Evolutionary conservation across 208 protist genomes (phyloP).

Genomic region (Leishmania aethiopica): DNA sequence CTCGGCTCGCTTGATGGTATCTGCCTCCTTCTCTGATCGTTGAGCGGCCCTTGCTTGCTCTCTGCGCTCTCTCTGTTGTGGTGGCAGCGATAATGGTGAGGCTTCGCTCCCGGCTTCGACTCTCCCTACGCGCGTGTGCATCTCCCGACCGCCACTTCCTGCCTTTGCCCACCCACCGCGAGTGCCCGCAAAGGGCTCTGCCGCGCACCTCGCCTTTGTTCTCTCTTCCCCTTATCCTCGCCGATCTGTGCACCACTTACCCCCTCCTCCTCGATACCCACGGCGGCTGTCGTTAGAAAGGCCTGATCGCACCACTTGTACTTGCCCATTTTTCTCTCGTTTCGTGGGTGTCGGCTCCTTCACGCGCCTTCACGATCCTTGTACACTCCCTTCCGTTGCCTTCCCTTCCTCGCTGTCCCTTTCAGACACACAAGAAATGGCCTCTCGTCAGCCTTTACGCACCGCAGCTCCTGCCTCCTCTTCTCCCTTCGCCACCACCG

Average conservation of each 20-base stretch:
- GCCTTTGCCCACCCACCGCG: not conserved
- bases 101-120: not conserved
- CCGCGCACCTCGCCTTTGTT: not conserved
- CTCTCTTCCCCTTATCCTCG: not conserved
- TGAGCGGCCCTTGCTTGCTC: not conserved
- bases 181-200: not conserved
- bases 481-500: not conserved
- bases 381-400: not conserved
- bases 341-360: not conserved
- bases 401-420: not conserved
- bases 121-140: not conserved
- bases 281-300: not conserved
- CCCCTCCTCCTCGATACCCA: not conserved
- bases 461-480: not conserved
- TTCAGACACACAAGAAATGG: not conserved
- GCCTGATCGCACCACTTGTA: not conserved
- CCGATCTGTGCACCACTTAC: not conserved
- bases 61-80: not conserved
- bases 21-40: not conserved
- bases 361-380: not conserved
- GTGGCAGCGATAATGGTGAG: not conserved
- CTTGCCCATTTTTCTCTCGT: not conserved
- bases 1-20: not conserved
- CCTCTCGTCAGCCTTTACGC: not conserved
- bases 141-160: not conserved